Percentiles rank a stretch among this genome's conserved stretches.
Evolutionary conservation across 2,329 filamentous ascomycete species (phyloP).

Genomic region (Rosellinia necatrix): DNA sequence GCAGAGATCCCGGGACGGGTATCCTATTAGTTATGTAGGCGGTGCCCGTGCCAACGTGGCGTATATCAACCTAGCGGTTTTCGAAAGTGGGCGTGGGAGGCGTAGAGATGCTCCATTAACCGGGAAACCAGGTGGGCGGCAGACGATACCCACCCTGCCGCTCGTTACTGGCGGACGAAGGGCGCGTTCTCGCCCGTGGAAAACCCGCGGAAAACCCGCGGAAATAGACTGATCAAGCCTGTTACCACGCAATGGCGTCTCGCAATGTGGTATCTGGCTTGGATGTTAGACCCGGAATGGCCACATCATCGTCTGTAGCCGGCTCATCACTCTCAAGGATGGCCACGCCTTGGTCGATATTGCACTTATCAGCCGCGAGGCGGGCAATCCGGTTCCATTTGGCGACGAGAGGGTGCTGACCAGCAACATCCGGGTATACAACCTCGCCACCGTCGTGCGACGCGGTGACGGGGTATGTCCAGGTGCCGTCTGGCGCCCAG

Average conservation of each 20-base stretch:
- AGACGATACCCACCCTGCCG: too few relatives aligned
- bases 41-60: too few relatives aligned
- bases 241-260: slow-evolving; percentile 20
- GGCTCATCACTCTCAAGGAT: slow-evolving; percentile 12
- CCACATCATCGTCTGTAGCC: neutral
- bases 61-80: too few relatives aligned
- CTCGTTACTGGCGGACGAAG: too few relatives aligned
- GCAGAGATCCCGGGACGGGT: too few relatives aligned
- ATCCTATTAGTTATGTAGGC: too few relatives aligned
- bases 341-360: slow-evolving; percentile 25
- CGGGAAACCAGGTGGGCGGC: too few relatives aligned
- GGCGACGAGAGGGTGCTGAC: slow-evolving; percentile 67
- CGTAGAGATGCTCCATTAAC: too few relatives aligned
- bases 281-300: neutral
- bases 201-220: too few relatives aligned
- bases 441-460: slow-evolving; percentile 38
- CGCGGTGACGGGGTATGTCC: slow-evolving; percentile 63
- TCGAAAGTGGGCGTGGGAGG: too few relatives aligned
- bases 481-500: slow-evolving; percentile 72
- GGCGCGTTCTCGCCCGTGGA: too few relatives aligned
- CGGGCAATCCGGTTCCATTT: slow-evolving; percentile 61
- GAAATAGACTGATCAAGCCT: neutral
- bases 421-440: slow-evolving; percentile 64
- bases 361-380: slow-evolving; percentile 47
- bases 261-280: slow-evolving; percentile 2